Conservation (phyloP, 148 eudicot genomes). For the Spergularia bocconei region DNA sequence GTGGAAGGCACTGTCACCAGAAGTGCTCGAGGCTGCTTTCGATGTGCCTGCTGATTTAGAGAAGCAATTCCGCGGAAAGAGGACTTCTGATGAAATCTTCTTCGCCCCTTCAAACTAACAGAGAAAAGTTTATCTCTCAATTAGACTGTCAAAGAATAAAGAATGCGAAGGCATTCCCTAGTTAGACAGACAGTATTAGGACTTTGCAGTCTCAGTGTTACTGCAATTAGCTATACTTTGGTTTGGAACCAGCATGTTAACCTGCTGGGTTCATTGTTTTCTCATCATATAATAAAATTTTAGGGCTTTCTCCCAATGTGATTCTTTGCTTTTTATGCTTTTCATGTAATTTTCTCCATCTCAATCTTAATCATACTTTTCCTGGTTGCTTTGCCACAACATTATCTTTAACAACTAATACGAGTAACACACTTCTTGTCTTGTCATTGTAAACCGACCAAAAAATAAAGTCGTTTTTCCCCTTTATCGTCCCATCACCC, state of each 20-base stretch:
- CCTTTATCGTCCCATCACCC: too few relatives aligned
- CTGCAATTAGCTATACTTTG: neutral
- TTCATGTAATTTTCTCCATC: too few relatives aligned
- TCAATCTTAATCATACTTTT: too few relatives aligned
- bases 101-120: slow-evolving; percentile 68
- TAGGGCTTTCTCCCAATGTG: too few relatives aligned
- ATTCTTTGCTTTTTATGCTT: too few relatives aligned
- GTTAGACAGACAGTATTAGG: neutral
- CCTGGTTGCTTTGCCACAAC: too few relatives aligned
- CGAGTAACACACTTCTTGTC: too few relatives aligned
- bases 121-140: neutral
- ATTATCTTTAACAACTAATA: too few relatives aligned
- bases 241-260: neutral
- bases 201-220: neutral
- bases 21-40: slow-evolving; percentile 74
- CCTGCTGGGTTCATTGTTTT: too few relatives aligned
- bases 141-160: neutral
- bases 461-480: too few relatives aligned
- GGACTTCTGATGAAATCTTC: slow-evolving; percentile 70
- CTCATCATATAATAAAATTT: too few relatives aligned
- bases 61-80: slow-evolving; percentile 55
- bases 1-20: slow-evolving; percentile 81
- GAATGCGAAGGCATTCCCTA: neutral
- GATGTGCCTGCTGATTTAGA: slow-evolving; percentile 58
- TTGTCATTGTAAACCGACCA: too few relatives aligned